A percentile compares a stretch with the other conserved stretches of the same genome.
phyloP scores from a whole-genome alignment of 164 flowering plant genomes.

The Echeveria elegans region DNA sequence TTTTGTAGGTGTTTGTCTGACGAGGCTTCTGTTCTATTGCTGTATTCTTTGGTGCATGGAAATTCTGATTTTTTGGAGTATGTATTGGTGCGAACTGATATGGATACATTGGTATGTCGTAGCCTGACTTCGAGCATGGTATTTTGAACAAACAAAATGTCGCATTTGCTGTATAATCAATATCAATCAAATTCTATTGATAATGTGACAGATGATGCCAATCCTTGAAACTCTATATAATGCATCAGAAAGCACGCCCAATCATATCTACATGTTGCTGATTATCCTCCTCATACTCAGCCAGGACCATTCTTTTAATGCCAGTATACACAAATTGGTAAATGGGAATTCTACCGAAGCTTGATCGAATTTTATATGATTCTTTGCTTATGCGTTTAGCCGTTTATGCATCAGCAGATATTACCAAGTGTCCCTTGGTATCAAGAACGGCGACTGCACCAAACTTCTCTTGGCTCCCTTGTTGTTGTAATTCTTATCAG shows the following conservation, averaged over 20 bases:
- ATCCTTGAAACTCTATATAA: conserved; percentile 82
- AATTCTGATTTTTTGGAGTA: conserved; percentile 89
- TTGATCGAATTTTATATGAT: background rate
- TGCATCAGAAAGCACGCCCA: conserved; percentile 79
- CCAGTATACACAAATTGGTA: conserved; percentile 93
- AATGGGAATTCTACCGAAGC: background rate
- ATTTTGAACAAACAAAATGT: background rate
- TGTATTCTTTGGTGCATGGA: conserved; percentile 85
- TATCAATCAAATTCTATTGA: conserved; percentile 3
- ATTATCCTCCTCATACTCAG: conserved; percentile 93
- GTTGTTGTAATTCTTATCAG: conserved; percentile 83
- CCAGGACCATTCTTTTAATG: conserved; percentile 95
- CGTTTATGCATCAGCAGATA: conserved; percentile 36
- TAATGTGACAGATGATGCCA: conserved; percentile 76
- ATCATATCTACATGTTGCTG: conserved; percentile 95
- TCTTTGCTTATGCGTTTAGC: conserved; percentile 8
- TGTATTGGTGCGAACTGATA: conserved; percentile 94
- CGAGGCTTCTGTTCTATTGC: conserved; percentile 69
- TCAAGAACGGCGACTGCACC: conserved; percentile 81
- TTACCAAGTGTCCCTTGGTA: conserved; percentile 92
- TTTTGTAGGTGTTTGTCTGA: conserved; percentile 72
- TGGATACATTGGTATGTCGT: conserved; percentile 90
- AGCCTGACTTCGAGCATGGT: conserved; percentile 1
- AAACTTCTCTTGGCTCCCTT: conserved; percentile 91
- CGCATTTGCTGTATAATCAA: background rate